These are phyloP conservation scores for Goffeauzyma gilvescens DNA, from an alignment of 768 basidiomycete genomes.

Conservation along the genomic window DNA sequence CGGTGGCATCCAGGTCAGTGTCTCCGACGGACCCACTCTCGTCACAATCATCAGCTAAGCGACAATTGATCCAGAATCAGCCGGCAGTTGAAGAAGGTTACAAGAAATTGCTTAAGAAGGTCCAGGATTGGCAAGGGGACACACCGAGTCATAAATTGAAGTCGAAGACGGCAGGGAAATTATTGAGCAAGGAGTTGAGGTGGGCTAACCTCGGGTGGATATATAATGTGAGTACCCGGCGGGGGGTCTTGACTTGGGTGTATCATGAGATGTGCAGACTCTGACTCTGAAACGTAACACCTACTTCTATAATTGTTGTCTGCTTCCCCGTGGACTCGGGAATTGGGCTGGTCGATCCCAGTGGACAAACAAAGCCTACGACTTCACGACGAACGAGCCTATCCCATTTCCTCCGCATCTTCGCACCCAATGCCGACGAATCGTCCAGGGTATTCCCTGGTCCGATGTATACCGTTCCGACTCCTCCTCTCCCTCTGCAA, in stretches of 20 bases:
- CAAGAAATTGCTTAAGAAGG: slow-evolving; percentile 38
- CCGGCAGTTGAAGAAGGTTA: slow-evolving; percentile 47
- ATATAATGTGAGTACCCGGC: slow-evolving; percentile 45
- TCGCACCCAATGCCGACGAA: slow-evolving; percentile 42
- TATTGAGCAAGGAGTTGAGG: slow-evolving; percentile 54
- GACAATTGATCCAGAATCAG: slow-evolving; percentile 47
- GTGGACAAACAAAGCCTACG: slow-evolving; percentile 91
- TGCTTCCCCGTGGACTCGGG: too few relatives aligned
- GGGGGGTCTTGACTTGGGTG: not conserved
- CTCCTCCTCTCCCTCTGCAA: too few relatives aligned
- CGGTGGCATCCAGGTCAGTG: too few relatives aligned
- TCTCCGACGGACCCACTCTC: too few relatives aligned
- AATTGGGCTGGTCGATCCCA: slow-evolving; percentile 34
- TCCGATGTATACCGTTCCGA: slow-evolving; percentile 37
- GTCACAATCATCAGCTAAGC: slow-evolving; percentile 40
- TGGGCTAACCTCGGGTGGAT: slow-evolving; percentile 95
- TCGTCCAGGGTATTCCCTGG: slow-evolving; percentile 56
- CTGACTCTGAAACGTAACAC: too few relatives aligned
- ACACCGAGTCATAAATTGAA: slow-evolving; percentile 45
- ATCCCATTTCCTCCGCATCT: slow-evolving; percentile 45
- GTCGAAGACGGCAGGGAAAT: slow-evolving; percentile 37
- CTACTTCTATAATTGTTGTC: too few relatives aligned
- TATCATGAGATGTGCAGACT: too few relatives aligned
- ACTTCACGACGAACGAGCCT: slow-evolving; percentile 49
- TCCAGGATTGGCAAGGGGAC: slow-evolving; percentile 42